A percentile compares a stretch with the other conserved stretches of the same genome.
Conservation (phyloP, 176 grass and related monocot genomes). For the Oryza australiensis region DNA sequence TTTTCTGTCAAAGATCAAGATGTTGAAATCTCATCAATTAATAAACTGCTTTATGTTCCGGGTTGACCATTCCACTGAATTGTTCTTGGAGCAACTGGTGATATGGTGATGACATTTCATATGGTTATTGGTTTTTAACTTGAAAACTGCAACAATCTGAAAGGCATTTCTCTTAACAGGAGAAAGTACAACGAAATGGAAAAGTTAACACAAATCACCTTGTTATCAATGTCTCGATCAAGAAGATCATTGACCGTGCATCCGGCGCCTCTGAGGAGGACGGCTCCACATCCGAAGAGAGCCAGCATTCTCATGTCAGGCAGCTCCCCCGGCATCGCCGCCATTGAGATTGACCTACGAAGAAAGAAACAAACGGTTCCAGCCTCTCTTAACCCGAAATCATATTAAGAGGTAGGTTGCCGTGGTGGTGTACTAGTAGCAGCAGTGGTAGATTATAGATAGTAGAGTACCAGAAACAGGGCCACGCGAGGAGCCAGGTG, state of each 20-base stretch:
- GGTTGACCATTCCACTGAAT: not conserved
- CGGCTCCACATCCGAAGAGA: slow-evolving; percentile 76
- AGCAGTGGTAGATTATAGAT: too few species aligned
- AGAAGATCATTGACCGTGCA: slow-evolving; percentile 94
- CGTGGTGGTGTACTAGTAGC: too few species aligned
- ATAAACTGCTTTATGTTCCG: not conserved
- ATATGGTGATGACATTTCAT: not conserved
- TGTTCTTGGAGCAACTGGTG: not conserved
- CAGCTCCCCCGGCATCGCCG: slow-evolving; percentile 55
- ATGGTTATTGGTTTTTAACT: not conserved
- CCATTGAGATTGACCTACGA: slow-evolving; percentile 73
- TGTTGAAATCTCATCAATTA: not conserved
- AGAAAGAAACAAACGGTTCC: not conserved
- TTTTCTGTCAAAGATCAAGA: not conserved
- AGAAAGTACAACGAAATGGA: not conserved
- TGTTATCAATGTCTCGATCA: slow-evolving; percentile 78
- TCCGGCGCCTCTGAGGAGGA: slow-evolving; percentile 83
- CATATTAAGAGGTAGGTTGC: too few species aligned
- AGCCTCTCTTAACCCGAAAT: not conserved
- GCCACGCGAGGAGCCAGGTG: slow-evolving; percentile 82
- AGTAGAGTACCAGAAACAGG: slow-evolving; percentile 73
- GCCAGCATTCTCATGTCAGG: slow-evolving; percentile 78
- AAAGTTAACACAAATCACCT: slow-evolving; percentile 36
- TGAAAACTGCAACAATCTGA: not conserved
- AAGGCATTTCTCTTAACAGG: not conserved